Conservation (phyloP, 805 yeast genomes). For the Yarrowia alimentaria region DNA sequence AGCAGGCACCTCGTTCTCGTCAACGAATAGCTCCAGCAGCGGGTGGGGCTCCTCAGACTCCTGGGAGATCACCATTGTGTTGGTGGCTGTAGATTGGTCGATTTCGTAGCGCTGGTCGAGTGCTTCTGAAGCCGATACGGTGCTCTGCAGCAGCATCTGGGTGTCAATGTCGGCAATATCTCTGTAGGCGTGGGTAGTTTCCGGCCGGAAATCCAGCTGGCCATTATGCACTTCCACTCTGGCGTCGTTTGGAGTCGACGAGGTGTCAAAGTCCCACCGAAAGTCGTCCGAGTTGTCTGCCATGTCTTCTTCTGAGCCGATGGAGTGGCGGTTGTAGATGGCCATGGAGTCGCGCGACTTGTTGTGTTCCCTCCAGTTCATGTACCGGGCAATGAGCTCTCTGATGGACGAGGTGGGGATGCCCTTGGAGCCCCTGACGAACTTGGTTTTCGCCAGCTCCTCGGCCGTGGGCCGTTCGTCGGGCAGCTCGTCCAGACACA, state of each 20-base stretch:
- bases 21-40: constrained; percentile 66
- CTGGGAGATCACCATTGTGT: constrained; percentile 15
- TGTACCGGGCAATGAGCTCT: constrained; percentile 62
- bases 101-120: not conserved
- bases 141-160: constrained; percentile 6
- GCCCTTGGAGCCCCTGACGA: constrained; percentile 61
- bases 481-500: constrained; percentile 92
- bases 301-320: constrained; percentile 31
- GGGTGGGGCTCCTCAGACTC: constrained; percentile 66
- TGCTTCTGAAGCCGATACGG: constrained; percentile 9
- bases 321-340: constrained; percentile 33
- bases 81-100: constrained; percentile 2
- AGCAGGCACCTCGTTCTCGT: constrained; percentile 41
- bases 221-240: constrained; percentile 20
- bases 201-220: constrained; percentile 18
- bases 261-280: constrained; percentile 82
- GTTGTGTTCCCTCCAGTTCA: constrained; percentile 57
- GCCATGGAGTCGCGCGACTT: constrained; percentile 45
- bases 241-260: constrained; percentile 19
- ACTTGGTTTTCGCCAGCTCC: constrained; percentile 70
- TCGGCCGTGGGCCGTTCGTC: constrained; percentile 85
- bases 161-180: constrained; percentile 15
- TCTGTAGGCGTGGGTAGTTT: constrained; percentile 6
- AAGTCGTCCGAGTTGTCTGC: constrained; percentile 33
- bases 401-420: constrained; percentile 60